Evolutionary conservation across 2,329 filamentous ascomycete genomes (phyloP).

Genomic region (Verticillium dahliae): DNA sequence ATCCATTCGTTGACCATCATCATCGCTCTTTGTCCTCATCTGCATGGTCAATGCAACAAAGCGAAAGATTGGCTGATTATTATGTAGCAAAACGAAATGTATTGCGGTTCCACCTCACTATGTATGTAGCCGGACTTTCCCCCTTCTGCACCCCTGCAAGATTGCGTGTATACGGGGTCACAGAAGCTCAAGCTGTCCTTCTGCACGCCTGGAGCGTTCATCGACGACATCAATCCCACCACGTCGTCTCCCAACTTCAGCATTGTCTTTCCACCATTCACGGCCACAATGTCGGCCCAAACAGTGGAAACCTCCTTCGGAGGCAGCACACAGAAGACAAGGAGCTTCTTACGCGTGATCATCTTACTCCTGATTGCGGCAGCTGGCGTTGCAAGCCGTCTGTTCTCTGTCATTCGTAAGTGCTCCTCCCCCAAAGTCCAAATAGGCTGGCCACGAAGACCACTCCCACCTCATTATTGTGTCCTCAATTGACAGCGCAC

Average conservation of each 20-base stretch:
- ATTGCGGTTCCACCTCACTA: not conserved
- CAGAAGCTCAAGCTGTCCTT: conserved; percentile 4
- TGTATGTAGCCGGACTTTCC: not conserved
- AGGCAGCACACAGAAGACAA: conserved; percentile 74
- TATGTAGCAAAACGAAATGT: not conserved
- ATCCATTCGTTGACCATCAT: not conserved
- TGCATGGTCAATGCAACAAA: not conserved
- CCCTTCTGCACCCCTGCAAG: not conserved
- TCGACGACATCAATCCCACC: not conserved
- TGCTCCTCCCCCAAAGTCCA: conserved; percentile 16
- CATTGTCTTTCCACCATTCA: not conserved
- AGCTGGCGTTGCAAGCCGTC: conserved; percentile 83
- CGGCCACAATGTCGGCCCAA: conserved; percentile 34
- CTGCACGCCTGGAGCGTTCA: not conserved
- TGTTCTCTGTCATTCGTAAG: conserved; percentile 97
- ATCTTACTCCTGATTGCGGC: conserved; percentile 89
- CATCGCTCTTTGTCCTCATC: not conserved
- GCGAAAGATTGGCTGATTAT: not conserved
- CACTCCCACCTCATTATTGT: not conserved
- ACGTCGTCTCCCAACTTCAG: conserved; percentile 22
- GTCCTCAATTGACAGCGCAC: not conserved
- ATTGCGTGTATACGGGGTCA: not conserved
- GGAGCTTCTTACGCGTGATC: conserved; percentile 78
- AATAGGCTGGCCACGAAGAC: not conserved
- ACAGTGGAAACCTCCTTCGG: conserved; percentile 57